These are phyloP conservation scores for Trichophyton equinum DNA, from an alignment of 2,329 filamentous ascomycete genomes.

Conservation along the genomic window DNA sequence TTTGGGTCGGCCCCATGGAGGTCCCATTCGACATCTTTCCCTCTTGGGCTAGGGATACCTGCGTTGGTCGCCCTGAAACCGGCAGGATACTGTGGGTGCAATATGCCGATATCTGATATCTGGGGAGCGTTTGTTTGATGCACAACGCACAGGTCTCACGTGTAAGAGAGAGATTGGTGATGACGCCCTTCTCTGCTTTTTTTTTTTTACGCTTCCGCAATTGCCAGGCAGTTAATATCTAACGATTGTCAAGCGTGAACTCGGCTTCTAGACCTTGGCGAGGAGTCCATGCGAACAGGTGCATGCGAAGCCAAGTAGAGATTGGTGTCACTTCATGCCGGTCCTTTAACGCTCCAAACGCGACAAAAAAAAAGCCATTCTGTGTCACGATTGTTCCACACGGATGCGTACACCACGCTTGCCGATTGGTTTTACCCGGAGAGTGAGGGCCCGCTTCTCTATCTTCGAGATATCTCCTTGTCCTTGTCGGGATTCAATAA, in stretches of 20 bases:
- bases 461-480: too few species aligned
- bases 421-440: not conserved
- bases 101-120: not conserved
- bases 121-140: not conserved
- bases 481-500: too few species aligned
- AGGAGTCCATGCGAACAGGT: not conserved
- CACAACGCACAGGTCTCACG: not conserved
- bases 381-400: not conserved
- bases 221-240: not conserved
- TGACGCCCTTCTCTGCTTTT: not conserved
- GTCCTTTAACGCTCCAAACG: not conserved
- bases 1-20: not conserved
- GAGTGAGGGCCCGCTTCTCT: too few species aligned
- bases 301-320: not conserved
- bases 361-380: not conserved
- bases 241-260: not conserved
- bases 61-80: not conserved
- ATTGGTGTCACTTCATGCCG: not conserved
- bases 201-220: not conserved
- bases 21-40: not conserved
- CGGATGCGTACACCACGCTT: not conserved
- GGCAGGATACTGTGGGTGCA: not conserved
- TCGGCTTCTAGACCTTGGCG: not conserved
- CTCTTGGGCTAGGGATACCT: not conserved
- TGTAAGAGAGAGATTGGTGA: not conserved